Percentiles rank a stretch among this genome's conserved stretches.
phyloP scores from a whole-genome alignment of 345 rosid genomes.

The Hibiscus mutabilis region DNA sequence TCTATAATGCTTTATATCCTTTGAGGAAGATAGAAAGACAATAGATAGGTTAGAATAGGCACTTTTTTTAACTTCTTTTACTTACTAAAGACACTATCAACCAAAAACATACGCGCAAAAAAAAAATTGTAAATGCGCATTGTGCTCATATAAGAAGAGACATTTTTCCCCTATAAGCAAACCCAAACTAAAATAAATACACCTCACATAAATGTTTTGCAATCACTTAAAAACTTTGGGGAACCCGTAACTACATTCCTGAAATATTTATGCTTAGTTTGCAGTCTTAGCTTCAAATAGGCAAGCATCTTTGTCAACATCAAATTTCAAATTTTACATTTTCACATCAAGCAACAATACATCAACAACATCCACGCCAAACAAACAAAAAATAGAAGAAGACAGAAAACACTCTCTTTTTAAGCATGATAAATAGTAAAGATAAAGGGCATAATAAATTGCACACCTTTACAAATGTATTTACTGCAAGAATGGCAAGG shows the following conservation, averaged over 20 bases:
- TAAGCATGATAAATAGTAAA: neutral
- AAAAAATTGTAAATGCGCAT: too few species aligned
- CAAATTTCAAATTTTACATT: neutral
- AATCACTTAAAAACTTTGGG: neutral
- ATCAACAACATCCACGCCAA: neutral
- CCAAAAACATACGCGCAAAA: neutral
- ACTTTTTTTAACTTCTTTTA: neutral
- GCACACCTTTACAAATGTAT: constrained; percentile 94
- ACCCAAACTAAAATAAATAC: neutral
- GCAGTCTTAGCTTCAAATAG: neutral
- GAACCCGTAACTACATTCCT: neutral
- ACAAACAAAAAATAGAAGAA: neutral
- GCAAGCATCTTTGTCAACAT: constrained; percentile 1
- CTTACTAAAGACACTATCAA: neutral
- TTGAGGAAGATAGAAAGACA: neutral
- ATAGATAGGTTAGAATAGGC: neutral
- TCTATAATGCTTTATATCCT: neutral
- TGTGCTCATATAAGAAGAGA: neutral
- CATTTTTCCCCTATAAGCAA: neutral
- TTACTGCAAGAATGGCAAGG: constrained; percentile 96
- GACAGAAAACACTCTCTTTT: neutral
- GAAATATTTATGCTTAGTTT: neutral
- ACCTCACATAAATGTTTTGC: neutral
- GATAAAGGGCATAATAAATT: neutral
- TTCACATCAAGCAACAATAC: neutral